Conservation (phyloP, 768 basidiomycete genomes). For the Amylocystis lapponica region DNA sequence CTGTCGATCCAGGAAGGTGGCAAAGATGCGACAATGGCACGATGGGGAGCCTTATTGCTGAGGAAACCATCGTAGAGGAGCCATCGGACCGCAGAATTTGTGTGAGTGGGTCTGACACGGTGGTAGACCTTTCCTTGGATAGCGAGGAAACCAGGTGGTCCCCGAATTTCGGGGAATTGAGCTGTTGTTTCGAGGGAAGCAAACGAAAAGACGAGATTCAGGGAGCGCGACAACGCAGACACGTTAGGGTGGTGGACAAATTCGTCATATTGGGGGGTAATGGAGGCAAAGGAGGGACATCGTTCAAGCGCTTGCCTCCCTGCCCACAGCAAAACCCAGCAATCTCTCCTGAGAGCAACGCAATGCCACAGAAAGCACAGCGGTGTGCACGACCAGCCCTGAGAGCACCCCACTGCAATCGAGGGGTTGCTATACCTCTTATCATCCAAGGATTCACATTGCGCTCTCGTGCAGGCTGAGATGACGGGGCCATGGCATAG, state of each 20-base stretch:
- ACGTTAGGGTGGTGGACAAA: conserved; percentile 23
- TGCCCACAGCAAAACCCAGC: conserved; percentile 30
- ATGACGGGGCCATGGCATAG: too few species aligned
- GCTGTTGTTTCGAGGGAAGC: conserved; percentile 25
- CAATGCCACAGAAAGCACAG: not conserved
- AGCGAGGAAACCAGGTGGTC: conserved; percentile 9
- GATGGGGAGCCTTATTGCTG: not conserved
- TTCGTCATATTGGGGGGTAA: conserved; percentile 20
- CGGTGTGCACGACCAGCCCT: not conserved
- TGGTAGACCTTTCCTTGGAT: too few species aligned
- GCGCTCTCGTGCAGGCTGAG: too few species aligned
- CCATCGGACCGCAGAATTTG: conserved; percentile 26
- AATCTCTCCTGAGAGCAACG: conserved; percentile 16
- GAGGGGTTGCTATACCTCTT: not conserved
- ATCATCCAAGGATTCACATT: not conserved
- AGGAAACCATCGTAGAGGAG: conserved; percentile 28
- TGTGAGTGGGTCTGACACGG: conserved; percentile 22
- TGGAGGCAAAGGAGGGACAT: conserved; percentile 24
- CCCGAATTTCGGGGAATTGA: conserved; percentile 18
- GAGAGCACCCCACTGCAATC: not conserved
- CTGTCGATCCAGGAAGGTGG: conserved; percentile 11
- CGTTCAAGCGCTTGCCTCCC: conserved; percentile 13
- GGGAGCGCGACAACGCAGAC: conserved; percentile 19
- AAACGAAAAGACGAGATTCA: conserved; percentile 30
- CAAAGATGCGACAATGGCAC: not conserved